These are phyloP conservation scores for Phytophthora brassicae DNA, from an alignment of 352 stramenopile genomes.

Conservation along the genomic window DNA sequence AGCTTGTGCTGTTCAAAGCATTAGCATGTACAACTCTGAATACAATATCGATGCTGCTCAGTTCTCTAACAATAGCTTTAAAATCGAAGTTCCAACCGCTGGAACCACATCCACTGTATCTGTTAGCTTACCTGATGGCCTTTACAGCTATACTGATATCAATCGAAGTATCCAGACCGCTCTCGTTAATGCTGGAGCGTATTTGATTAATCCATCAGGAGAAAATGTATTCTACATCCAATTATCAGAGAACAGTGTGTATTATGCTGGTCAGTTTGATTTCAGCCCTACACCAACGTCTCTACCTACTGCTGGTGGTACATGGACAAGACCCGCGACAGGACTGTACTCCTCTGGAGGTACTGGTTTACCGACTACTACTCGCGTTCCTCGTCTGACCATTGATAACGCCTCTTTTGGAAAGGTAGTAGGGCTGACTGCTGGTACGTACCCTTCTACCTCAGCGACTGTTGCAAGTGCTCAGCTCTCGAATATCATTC, in stretches of 20 bases:
- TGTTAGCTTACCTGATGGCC: slow-evolving; percentile 1
- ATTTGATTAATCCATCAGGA: slow-evolving; percentile 12
- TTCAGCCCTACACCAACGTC: slow-evolving; percentile 6
- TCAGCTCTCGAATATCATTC: slow-evolving; percentile 14
- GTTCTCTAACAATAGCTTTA: slow-evolving; percentile 11
- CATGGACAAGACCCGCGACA: slow-evolving; percentile 13
- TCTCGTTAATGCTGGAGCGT: slow-evolving; percentile 10
- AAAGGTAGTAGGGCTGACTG: slow-evolving; percentile 12
- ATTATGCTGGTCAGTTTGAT: slow-evolving; percentile 16
- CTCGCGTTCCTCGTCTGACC: slow-evolving; percentile 19
- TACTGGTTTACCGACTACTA: slow-evolving; percentile 11
- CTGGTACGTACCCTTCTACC: slow-evolving; percentile 14
- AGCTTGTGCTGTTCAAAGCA: not conserved
- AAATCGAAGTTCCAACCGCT: slow-evolving; percentile 16
- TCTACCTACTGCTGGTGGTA: not conserved
- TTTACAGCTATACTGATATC: slow-evolving; percentile 9
- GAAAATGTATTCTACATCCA: slow-evolving; percentile 19
- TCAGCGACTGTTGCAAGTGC: slow-evolving; percentile 4
- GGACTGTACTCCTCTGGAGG: slow-evolving; percentile 16
- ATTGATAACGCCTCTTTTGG: slow-evolving; percentile 22
- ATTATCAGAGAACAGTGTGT: slow-evolving; percentile 7
- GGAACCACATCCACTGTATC: slow-evolving; percentile 5
- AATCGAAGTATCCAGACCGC: slow-evolving; percentile 12
- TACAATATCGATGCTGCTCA: slow-evolving; percentile 11
- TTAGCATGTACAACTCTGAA: slow-evolving; percentile 2